Base-by-base conservation (phyloP, 106 monocot species). In the Platanthera guangdongensis region DNA sequence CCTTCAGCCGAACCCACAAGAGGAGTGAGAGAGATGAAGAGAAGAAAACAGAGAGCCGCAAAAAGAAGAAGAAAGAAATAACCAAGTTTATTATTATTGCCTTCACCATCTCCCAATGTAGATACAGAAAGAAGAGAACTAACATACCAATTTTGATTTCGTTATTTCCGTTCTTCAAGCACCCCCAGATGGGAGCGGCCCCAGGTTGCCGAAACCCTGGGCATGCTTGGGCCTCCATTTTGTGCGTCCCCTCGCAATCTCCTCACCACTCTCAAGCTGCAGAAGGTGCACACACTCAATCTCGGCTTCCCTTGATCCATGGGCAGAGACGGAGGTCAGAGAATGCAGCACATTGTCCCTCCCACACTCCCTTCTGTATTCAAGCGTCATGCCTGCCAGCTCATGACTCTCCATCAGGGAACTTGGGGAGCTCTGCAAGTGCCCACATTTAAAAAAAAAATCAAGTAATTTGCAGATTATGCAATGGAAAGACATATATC, bases 211-310 rank as follows among this genome's bases (percentile, higher is more conserved):
- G 46, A 50, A 39, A 13, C 13, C 50, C 4, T 50, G 50, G 16
- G 47, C 52, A 1, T 28, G 63, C 69, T 87, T 90, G 1, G 85
- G 85, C 78, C 89, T 83, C 95, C 95, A 96, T 51, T 80, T 65
- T 0, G 95, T 93, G 48, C 88, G 78, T 15, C 82, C 92, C 79
- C 87, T 87, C 9, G 91, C 86, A 18, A 96, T 87, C 80, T 89
- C 92, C 0, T 84, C 79, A 5, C 95, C 95, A 28, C 78, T 80
- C 53, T 90, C 93, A 1, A 93, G 89, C 53, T 81, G 77, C 30
- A 96, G 87, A 2, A 87, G 85, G 78, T 90, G 90, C 64, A 64
- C 49, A 53, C 90, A 90, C 67, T 90, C 90, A 30, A 83, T 47
- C 18, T 74, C 76, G 3, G 77, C 32, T 8, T 51, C 83, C 9